A percentile compares a stretch with the other conserved stretches of the same genome.
phyloP scores from a whole-genome alignment of 768 basidiomycete species.

The Panaeolus cyanescens region DNA sequence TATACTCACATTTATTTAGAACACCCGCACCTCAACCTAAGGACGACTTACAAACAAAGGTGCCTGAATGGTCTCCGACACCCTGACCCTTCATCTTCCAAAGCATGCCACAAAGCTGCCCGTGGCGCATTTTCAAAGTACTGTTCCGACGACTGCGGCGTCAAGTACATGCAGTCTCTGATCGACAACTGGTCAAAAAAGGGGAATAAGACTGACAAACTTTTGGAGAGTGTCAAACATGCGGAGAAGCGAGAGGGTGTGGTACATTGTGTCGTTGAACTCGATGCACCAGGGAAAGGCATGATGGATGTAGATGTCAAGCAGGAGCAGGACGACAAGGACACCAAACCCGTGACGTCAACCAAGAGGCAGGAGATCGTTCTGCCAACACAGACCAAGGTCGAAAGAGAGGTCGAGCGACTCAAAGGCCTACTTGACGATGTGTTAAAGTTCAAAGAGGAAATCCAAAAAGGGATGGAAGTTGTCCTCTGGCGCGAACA shows the following conservation, averaged over 20 bases:
- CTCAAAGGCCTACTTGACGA: slow-evolving; percentile 56
- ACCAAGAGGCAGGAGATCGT: slow-evolving; percentile 20
- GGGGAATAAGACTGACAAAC: slow-evolving; percentile 60
- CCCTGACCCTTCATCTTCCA: slow-evolving; percentile 57
- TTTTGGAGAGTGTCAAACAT: slow-evolving; percentile 77
- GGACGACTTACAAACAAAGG: slow-evolving; percentile 80
- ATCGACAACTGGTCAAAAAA: slow-evolving; percentile 63
- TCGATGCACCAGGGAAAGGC: slow-evolving; percentile 10
- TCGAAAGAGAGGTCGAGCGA: slow-evolving; percentile 56
- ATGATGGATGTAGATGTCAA: slow-evolving; percentile 25
- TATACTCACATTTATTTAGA: slow-evolving; percentile 35
- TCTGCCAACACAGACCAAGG: slow-evolving; percentile 43
- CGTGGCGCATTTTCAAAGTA: slow-evolving; percentile 88
- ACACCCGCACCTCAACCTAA: slow-evolving; percentile 57
- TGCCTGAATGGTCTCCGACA: slow-evolving; percentile 74
- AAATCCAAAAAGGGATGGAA: slow-evolving; percentile 69
- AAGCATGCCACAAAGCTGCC: slow-evolving; percentile 79
- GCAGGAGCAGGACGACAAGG: slow-evolving; percentile 24
- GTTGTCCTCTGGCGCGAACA: slow-evolving; percentile 70
- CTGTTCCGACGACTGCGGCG: slow-evolving; percentile 87
- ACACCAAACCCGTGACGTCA: slow-evolving; percentile 7
- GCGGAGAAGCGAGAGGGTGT: slow-evolving; percentile 73
- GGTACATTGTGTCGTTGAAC: slow-evolving; percentile 46
- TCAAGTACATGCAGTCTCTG: slow-evolving; percentile 67
- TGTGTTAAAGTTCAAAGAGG: slow-evolving; percentile 62